Conservation (phyloP, 106 monocot genomes). For the Allium fistulosum region DNA sequence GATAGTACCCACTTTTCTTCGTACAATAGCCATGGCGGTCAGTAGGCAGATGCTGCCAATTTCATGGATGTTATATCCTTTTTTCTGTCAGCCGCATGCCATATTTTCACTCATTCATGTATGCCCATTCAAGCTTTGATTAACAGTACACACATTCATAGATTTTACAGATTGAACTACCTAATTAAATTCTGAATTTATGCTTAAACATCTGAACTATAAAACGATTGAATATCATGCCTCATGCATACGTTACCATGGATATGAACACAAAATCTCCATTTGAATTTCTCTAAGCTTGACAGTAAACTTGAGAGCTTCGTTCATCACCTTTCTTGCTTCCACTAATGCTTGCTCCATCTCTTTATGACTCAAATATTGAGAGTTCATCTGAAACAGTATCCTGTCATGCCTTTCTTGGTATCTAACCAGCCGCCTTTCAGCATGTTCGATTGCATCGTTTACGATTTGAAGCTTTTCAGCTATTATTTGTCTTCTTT, state of each 20-base stretch:
- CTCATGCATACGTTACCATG: not conserved
- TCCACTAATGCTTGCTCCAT: slow-evolving; percentile 16
- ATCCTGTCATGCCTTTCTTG: slow-evolving; percentile 32
- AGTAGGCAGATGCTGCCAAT: too few species aligned
- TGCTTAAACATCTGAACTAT: too few species aligned
- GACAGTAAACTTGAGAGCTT: slow-evolving; percentile 12
- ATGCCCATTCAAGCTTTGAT: too few species aligned
- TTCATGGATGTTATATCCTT: too few species aligned
- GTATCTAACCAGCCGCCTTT: slow-evolving; percentile 2
- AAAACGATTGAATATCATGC: too few species aligned
- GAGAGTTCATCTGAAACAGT: slow-evolving; percentile 19
- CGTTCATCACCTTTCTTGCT: slow-evolving; percentile 15
- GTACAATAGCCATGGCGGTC: too few species aligned
- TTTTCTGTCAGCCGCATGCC: too few species aligned
- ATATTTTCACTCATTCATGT: too few species aligned
- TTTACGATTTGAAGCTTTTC: slow-evolving; percentile 11
- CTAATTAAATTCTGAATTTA: too few species aligned
- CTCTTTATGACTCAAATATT: slow-evolving; percentile 8
- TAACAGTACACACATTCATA: too few species aligned
- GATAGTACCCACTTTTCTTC: too few species aligned
- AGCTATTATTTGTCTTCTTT: not conserved
- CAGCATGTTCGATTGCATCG: not conserved
- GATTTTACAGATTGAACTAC: too few species aligned
- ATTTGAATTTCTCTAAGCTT: slow-evolving; percentile 11
- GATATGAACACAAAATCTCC: slow-evolving; percentile 8